Evolutionary conservation across 129 eudicot species (phyloP).

Genomic region (Helichrysum umbraculigerum): DNA sequence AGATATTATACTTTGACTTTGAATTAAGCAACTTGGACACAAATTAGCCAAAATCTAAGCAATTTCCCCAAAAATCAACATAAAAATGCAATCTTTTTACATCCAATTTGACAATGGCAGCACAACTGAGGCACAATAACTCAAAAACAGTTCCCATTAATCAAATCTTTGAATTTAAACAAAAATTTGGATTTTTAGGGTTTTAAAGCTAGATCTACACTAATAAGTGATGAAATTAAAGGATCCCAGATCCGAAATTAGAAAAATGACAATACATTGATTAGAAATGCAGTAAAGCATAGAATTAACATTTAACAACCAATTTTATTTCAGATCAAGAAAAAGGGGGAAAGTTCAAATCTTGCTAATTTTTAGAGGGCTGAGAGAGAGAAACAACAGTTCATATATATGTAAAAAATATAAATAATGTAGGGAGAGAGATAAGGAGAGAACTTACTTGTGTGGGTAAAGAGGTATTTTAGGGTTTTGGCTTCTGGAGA

Average conservation of each 20-base stretch:
- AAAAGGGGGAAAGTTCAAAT: conserved; percentile 22
- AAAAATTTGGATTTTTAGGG: background rate
- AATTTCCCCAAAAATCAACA: background rate
- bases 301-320: background rate
- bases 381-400: conserved; percentile 27
- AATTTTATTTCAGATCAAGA: conserved; percentile 5
- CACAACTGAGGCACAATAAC: background rate
- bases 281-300: conserved; percentile 5
- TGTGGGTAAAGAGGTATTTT: conserved; percentile 1
- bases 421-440: conserved; percentile 16
- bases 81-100: background rate
- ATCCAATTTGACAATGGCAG: conserved; percentile 2
- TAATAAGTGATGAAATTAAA: background rate
- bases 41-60: conserved; percentile 5
- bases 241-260: conserved; percentile 3
- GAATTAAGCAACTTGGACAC: background rate
- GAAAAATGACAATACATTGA: background rate
- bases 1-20: background rate
- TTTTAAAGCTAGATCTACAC: background rate
- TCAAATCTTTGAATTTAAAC: background rate
- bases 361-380: background rate
- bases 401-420: conserved; percentile 19
- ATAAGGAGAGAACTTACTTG: background rate
- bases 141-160: background rate
- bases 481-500: conserved; percentile 50